Evolutionary conservation across 179 eudicot species (phyloP).

Genomic region (Beta lomatogona): DNA sequence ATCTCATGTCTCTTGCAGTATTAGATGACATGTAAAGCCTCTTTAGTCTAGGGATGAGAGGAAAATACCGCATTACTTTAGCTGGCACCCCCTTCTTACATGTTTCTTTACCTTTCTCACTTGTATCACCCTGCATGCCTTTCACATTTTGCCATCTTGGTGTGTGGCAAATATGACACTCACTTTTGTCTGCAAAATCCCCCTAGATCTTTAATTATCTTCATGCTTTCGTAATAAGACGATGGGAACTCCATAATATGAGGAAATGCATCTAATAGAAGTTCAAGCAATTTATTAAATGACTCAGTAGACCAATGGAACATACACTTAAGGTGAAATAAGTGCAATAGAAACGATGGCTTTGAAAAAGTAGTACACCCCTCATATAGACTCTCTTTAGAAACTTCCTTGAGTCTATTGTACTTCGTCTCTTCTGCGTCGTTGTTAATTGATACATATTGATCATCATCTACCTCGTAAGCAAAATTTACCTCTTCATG

Average conservation of each 20-base stretch:
- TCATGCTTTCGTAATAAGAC: background rate
- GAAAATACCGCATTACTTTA: constrained; percentile 28
- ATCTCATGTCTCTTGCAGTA: constrained; percentile 15
- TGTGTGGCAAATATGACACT: constrained; percentile 20
- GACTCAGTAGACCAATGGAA: background rate
- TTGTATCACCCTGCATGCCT: background rate
- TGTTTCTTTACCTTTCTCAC: background rate
- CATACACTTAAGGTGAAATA: background rate
- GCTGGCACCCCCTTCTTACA: background rate
- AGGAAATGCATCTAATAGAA: background rate
- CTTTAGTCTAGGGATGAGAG: constrained; percentile 25
- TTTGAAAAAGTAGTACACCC: background rate
- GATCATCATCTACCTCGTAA: background rate
- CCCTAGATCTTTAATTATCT: constrained; percentile 14
- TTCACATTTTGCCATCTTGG: constrained; percentile 20
- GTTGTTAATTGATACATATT: background rate
- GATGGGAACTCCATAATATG: background rate
- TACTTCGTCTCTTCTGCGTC: background rate
- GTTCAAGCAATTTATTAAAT: background rate
- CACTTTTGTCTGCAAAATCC: background rate
- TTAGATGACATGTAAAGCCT: constrained; percentile 17
- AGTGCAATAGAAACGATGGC: background rate
- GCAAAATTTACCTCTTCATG: background rate
- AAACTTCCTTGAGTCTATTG: background rate
- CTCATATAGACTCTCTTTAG: background rate